Conservation (phyloP, 202 grass and related monocot species). For the Panicum hallii region DNA sequence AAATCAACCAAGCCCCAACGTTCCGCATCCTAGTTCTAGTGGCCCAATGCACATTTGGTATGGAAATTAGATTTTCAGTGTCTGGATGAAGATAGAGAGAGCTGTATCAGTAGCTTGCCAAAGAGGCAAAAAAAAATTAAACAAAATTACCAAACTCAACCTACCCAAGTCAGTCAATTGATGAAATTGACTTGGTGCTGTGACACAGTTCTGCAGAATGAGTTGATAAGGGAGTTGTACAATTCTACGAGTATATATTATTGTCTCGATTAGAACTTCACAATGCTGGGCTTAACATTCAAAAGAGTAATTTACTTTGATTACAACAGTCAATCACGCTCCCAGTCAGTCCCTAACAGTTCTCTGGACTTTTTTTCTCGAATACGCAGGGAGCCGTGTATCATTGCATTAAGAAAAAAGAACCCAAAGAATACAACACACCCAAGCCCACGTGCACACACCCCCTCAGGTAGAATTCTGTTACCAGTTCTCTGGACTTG, state of each 20-base stretch:
- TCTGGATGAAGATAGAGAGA: not conserved
- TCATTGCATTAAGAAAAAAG: no score
- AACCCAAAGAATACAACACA: no score
- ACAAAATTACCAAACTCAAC: not conserved
- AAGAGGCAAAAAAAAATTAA: not conserved
- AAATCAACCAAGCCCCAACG: not conserved
- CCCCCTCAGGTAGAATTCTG: no score
- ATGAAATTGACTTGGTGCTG: not conserved
- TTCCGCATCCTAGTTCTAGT: not conserved
- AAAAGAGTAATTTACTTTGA: not conserved
- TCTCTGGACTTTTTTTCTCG: not conserved
- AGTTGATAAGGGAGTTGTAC: not conserved
- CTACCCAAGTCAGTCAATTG: not conserved
- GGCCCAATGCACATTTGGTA: not conserved
- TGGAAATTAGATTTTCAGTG: not conserved
- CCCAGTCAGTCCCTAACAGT: not conserved
- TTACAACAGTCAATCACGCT: not conserved
- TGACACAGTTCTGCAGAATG: not conserved
- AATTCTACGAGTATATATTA: not conserved
- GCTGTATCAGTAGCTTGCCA: not conserved
- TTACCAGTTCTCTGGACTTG: not conserved
- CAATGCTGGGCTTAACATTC: not conserved
- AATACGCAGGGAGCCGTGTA: no score
- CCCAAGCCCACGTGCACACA: no score
- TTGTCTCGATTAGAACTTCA: not conserved